Evolutionary conservation across 352 stramenopile species (phyloP), one percentile per base, ranked within the genome.

Genomic region (Globisporangium okanoganense): DNA sequence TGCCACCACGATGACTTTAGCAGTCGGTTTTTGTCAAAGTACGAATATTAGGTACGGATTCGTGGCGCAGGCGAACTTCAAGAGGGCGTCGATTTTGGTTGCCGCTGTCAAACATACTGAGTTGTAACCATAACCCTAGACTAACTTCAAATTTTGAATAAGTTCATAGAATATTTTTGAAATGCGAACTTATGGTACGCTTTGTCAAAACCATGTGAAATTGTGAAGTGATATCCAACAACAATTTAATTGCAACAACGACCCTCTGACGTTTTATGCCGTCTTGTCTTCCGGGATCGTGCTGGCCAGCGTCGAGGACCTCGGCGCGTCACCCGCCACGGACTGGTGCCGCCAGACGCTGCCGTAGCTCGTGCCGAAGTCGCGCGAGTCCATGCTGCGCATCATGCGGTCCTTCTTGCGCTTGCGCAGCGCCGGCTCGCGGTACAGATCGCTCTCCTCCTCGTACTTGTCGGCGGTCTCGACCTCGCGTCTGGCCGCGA

Each of bases 371-470:
- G 13, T 24, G 18, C 47, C 29, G 10, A 43, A 53, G 48, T 61
- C 38, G 20, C 57, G 36, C 36, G 56, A 59, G 38, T 69, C 62
- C 16, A 60, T 31, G 40, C 47, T 56, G 18, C 33, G 45, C 20
- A 64, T 58, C 24, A 41, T 29, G 27, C 47, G 61, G 14, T 16
- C 59, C 45, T 73, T 69, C 36, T 67, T 67, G 54, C 54, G 61
- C 24, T 62, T 57, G 18, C 83, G 79, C 31, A 92, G 69, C 22
- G 83, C 81, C 35, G 83, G 83, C 40, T 88, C 83, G 47, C 83
- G 78, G 56, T 93, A 93, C 56, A 84, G 49, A 47, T 93, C 81
- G 64, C 79, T 90, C 53, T 84, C 82, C 31, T 87, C 72, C 13
- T 80, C 71, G 20, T 57, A 66, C n/a, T 51, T 65, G 0, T 49